Percentiles rank a stretch among this genome's conserved stretches.
These are phyloP conservation scores for Coemansia sp. DNA, from an alignment of 192 early-diverging fungal species.

Conservation along the genomic window DNA sequence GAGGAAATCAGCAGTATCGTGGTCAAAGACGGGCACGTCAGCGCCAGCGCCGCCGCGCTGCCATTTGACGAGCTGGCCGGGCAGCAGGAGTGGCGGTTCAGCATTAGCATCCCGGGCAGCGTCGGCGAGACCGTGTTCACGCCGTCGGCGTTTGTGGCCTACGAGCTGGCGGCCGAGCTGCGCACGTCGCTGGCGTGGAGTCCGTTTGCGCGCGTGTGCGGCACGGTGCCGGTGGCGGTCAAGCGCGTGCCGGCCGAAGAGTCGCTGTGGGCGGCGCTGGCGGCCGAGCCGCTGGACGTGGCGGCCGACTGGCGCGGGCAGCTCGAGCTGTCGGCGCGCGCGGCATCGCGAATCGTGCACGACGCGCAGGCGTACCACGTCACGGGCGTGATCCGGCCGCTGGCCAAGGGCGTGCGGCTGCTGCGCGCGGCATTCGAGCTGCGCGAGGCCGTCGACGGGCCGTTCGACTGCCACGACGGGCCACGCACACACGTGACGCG, in stretches of 20 bases:
- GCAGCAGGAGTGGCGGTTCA: constrained; percentile 39
- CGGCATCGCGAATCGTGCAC: constrained; percentile 27
- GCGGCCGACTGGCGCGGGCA: constrained; percentile 33
- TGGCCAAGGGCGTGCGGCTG: constrained; percentile 40
- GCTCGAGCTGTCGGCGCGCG: constrained; percentile 34
- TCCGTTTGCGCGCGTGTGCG: constrained; percentile 15
- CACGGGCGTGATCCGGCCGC: constrained; percentile 30
- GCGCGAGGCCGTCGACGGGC: constrained; percentile 28
- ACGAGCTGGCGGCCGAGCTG: constrained; percentile 40
- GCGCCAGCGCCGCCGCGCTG: constrained; percentile 6
- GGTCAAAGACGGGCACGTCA: constrained; percentile 24
- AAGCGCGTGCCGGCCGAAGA: constrained; percentile 35
- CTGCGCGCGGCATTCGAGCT: constrained; percentile 41
- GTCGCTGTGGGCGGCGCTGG: constrained; percentile 27
- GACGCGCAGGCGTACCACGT: constrained; percentile 20
- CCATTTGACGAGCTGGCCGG: constrained; percentile 6
- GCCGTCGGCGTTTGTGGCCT: constrained; percentile 31
- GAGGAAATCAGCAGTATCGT: constrained; percentile 24
- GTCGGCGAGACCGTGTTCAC: constrained; percentile 37
- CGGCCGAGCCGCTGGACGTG: constrained; percentile 32
- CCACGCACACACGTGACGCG: constrained; percentile 8
- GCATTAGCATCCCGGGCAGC: constrained; percentile 37
- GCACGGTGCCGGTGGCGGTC: constrained; percentile 19
- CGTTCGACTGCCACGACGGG: constrained; percentile 15
- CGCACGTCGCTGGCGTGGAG: constrained; percentile 14